Base-by-base conservation (phyloP, 1,284 basidiomycete genomes). In the Naganishia albida region DNA sequence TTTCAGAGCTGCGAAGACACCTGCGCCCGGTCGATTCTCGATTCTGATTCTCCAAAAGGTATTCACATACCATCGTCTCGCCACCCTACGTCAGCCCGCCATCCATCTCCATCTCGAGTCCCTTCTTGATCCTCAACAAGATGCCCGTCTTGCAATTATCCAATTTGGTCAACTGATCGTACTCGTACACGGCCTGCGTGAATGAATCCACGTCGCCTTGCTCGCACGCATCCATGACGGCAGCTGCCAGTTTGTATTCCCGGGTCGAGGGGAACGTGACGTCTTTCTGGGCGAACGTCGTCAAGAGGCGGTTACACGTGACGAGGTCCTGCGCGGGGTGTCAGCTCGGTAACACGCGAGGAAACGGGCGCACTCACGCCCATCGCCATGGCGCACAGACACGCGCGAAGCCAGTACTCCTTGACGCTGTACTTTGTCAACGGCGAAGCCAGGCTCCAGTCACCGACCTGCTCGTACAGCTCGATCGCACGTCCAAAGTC, bases 391-490 rank as follows among this genome's bases (percentile, higher is more conserved):
- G 90, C 90, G 76, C 95, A 99, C 28, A 99, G 81, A 39, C 87
- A 87, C 2, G 93, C 86, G 71, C 88, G 86, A 50, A 99, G 83
- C 88, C 93, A 98, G 77, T 96, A 97, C 74, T 99, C 95, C 81
- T 98, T 99, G 72, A 98, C 95, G 69, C 90, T 93, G 82, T 97
- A 99, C 79, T 93, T 93, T n/a, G 96, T 99, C 72, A 99, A 81
- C 20, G 88, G 83, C 59, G 89, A 93, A 2, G 82, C 82, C 54
- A 99, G 81, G 18, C 89, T 91, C 78, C 90, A 88, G 69, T 89
- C 85, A 1, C 94, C 96, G 51, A 99, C 93, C 73, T 90, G 87
- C 74, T 92, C 88, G 75, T 96, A 97, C 68, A 88, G 87, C 69
- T 88, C 84, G 72, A 98, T 92, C 2, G 96, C 93, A 68, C 87